Evolutionary conservation across 2,329 filamentous ascomycete species (phyloP).

Genomic region (Sarocladium kiliense): DNA sequence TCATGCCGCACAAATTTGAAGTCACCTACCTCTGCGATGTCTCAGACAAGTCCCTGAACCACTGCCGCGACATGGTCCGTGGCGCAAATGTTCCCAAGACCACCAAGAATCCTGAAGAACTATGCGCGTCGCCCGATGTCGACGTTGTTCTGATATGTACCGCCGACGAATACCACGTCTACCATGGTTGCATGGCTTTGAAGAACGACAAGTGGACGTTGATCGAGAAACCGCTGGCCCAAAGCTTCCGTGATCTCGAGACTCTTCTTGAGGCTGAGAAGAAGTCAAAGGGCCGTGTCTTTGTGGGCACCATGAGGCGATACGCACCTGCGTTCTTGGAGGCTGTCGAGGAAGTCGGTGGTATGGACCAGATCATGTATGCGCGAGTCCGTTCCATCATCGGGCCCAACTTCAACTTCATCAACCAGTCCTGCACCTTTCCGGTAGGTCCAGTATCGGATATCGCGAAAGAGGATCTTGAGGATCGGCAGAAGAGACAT

Average conservation of each 20-base stretch:
- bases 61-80: slow-evolving; percentile 22
- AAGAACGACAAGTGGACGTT: slow-evolving; percentile 51
- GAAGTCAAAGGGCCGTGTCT: slow-evolving; percentile 36
- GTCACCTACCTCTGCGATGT: slow-evolving; percentile 47
- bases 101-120: slow-evolving; percentile 32
- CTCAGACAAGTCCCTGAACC: slow-evolving; percentile 27
- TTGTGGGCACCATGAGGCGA: slow-evolving; percentile 57
- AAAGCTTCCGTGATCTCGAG: slow-evolving; percentile 40
- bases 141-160: slow-evolving; percentile 51
- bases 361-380: slow-evolving; percentile 48
- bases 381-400: slow-evolving; percentile 37
- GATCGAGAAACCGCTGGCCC: slow-evolving; percentile 53
- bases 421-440: slow-evolving; percentile 37
- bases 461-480: no score
- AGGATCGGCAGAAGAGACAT: no score
- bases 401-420: slow-evolving; percentile 41
- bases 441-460: slow-evolving; percentile 17
- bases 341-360: slow-evolving; percentile 47
- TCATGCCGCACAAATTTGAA: slow-evolving; percentile 37
- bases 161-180: slow-evolving; percentile 49
- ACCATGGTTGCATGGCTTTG: slow-evolving; percentile 46
- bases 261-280: slow-evolving; percentile 45
- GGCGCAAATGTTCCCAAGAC: slow-evolving; percentile 14
- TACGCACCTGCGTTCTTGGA: slow-evolving; percentile 51
- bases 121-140: slow-evolving; percentile 36